A percentile compares a stretch with the other conserved stretches of the same genome.
Evolutionary conservation across 2,329 filamentous ascomycete genomes (phyloP).

Genomic region (Colletotrichum spinosum): DNA sequence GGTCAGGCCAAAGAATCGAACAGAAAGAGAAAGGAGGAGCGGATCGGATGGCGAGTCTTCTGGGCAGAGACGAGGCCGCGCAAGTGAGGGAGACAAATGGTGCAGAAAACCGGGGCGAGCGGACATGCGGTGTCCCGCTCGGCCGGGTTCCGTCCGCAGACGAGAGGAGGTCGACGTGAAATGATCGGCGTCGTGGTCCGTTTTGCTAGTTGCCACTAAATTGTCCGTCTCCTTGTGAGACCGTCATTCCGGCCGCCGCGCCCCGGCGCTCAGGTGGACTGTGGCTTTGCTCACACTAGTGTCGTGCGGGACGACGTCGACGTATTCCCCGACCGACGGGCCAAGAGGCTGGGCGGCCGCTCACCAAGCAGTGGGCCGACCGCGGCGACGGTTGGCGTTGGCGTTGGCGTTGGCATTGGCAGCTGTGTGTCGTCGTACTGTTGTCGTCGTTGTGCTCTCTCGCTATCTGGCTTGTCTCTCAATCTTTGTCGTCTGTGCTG

Average conservation of each 20-base stretch:
- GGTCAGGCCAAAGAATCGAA: background rate
- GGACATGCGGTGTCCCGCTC: conserved; percentile 18
- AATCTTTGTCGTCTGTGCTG: too few species aligned
- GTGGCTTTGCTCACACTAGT: conserved; percentile 20
- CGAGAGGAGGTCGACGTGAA: too few species aligned
- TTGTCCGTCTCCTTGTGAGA: conserved; percentile 6
- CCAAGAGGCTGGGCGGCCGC: conserved; percentile 15
- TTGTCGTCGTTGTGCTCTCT: too few species aligned
- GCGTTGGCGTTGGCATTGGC: too few species aligned
- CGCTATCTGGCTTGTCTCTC: too few species aligned
- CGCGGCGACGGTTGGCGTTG: background rate
- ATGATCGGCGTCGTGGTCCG: conserved; percentile 10
- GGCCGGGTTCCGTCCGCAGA: conserved; percentile 18
- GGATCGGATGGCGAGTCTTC: background rate
- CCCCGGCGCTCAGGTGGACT: conserved; percentile 22
- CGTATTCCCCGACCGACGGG: conserved; percentile 3
- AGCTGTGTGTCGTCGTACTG: too few species aligned
- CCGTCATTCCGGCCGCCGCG: conserved; percentile 23
- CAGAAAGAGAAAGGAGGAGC: background rate
- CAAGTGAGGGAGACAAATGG: conserved; percentile 2
- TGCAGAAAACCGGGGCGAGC: conserved; percentile 1
- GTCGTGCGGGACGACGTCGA: conserved; percentile 22
- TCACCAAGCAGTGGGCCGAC: background rate
- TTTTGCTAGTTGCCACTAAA: conserved; percentile 16
- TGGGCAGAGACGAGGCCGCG: background rate